These are phyloP conservation scores for Colletotrichum eleusines DNA, from an alignment of 2,329 filamentous ascomycete genomes.

Conservation along the genomic window DNA sequence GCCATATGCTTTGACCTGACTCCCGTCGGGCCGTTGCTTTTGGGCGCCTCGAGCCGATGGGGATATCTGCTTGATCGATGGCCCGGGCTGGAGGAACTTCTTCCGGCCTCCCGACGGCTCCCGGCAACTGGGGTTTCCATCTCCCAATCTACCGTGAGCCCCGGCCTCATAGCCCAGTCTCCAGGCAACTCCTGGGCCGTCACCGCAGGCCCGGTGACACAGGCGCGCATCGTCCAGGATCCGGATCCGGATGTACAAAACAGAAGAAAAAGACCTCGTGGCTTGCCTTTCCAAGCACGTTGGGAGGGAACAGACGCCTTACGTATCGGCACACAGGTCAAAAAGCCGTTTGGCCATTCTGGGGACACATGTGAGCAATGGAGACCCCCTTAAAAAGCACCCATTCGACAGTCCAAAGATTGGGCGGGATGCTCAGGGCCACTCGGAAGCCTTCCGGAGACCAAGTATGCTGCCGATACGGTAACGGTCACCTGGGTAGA, in stretches of 20 bases:
- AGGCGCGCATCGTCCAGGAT: background rate
- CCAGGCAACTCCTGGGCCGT: background rate
- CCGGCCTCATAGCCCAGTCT: too few species aligned
- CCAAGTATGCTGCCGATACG: background rate
- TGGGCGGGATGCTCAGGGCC: too few species aligned
- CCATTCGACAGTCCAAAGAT: too few species aligned
- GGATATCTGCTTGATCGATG: constrained; percentile 5
- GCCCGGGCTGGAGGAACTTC: background rate
- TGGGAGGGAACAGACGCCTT: too few species aligned
- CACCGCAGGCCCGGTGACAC: background rate
- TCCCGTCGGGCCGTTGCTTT: constrained; percentile 18
- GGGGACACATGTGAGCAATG: too few species aligned
- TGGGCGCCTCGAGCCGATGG: background rate
- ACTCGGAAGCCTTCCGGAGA: background rate
- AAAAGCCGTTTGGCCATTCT: too few species aligned
- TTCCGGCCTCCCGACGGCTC: background rate
- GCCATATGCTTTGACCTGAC: background rate
- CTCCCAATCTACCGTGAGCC: background rate
- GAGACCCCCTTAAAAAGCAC: too few species aligned
- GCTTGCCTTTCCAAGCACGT: background rate
- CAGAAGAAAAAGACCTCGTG: too few species aligned
- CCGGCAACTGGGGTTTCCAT: background rate
- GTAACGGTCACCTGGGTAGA: background rate
- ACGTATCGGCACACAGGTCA: background rate
- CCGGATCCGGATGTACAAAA: too few species aligned